Percentiles rank a stretch among this genome's conserved stretches.
Evolutionary conservation across 768 basidiomycete species (phyloP).

Genomic region (Tylopilus sp.): DNA sequence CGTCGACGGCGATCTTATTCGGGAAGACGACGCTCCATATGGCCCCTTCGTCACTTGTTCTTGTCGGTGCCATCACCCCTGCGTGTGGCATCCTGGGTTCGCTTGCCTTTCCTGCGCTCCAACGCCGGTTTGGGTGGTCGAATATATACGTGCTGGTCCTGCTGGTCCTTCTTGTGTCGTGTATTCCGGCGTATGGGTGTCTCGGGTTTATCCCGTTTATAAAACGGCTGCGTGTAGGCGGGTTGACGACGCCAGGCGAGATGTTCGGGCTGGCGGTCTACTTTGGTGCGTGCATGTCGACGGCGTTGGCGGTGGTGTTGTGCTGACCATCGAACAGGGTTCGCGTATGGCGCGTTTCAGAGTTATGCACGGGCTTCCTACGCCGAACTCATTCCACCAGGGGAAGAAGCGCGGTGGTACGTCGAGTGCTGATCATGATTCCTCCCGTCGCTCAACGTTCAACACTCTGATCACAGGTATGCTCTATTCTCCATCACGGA

Average conservation of each 20-base stretch:
- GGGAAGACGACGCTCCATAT: conserved; percentile 87
- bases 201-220: conserved; percentile 68
- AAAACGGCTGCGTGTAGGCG: conserved; percentile 53
- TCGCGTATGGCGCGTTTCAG: conserved; percentile 88
- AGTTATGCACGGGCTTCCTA: conserved; percentile 86
- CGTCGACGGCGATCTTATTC: conserved; percentile 88
- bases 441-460: neutral
- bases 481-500: conserved; percentile 89
- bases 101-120: conserved; percentile 73
- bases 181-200: conserved; percentile 79
- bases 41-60: conserved; percentile 69
- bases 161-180: conserved; percentile 62
- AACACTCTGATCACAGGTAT: conserved; percentile 37
- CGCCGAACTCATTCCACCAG: conserved; percentile 79
- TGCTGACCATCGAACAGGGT: conserved; percentile 36
- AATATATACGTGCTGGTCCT: conserved; percentile 65
- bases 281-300: conserved; percentile 53
- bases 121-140: conserved; percentile 58
- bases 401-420: conserved; percentile 88
- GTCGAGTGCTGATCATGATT: conserved; percentile 8
- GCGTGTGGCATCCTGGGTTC: conserved; percentile 79
- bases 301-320: neutral
- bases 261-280: conserved; percentile 82
- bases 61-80: conserved; percentile 79
- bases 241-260: conserved; percentile 74